Evolutionary conservation across 2,329 filamentous ascomycete species (phyloP).

Genomic region (Ophiostoma quercus): DNA sequence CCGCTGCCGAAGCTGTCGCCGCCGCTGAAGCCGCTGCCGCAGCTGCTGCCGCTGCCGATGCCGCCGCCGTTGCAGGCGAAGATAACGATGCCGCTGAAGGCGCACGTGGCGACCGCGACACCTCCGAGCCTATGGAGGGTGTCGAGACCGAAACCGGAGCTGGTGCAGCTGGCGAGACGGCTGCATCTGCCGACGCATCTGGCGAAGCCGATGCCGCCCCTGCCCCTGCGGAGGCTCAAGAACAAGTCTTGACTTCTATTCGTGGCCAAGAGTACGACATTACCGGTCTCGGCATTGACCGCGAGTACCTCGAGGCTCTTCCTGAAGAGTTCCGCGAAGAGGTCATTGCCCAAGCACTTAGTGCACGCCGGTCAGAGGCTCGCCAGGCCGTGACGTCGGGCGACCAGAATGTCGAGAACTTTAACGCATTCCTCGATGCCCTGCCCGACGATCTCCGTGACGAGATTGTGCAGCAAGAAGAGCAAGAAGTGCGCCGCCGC

Average conservation of each 20-base stretch:
- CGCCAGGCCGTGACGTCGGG: slow-evolving; percentile 58
- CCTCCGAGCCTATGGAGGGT: slow-evolving; percentile 54
- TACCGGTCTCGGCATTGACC: slow-evolving; percentile 88
- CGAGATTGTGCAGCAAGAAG: slow-evolving; percentile 87
- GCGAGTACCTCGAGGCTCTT: slow-evolving; percentile 92
- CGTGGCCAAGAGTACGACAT: slow-evolving; percentile 86
- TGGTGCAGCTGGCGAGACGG: not conserved
- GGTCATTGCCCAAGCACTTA: slow-evolving; percentile 86
- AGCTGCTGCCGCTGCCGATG: slow-evolving; percentile 44
- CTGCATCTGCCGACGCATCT: not conserved
- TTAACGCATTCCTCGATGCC: slow-evolving; percentile 89
- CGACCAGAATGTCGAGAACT: slow-evolving; percentile 70
- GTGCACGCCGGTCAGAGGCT: slow-evolving; percentile 73
- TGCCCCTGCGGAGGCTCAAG: not conserved
- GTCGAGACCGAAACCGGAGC: slow-evolving; percentile 19
- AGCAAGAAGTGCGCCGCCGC: slow-evolving; percentile 78
- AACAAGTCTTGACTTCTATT: slow-evolving; percentile 74
- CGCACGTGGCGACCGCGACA: slow-evolving; percentile 30
- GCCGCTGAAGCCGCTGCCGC: slow-evolving; percentile 53
- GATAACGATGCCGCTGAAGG: slow-evolving; percentile 34
- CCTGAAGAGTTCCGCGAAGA: slow-evolving; percentile 95
- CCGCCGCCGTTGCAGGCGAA: slow-evolving; percentile 32
- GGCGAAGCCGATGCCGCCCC: not conserved
- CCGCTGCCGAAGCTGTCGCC: slow-evolving; percentile 54
- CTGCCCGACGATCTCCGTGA: slow-evolving; percentile 83